phyloP scores from a whole-genome alignment of 1,139 yeast species.

The Fermentozyma sake region DNA sequence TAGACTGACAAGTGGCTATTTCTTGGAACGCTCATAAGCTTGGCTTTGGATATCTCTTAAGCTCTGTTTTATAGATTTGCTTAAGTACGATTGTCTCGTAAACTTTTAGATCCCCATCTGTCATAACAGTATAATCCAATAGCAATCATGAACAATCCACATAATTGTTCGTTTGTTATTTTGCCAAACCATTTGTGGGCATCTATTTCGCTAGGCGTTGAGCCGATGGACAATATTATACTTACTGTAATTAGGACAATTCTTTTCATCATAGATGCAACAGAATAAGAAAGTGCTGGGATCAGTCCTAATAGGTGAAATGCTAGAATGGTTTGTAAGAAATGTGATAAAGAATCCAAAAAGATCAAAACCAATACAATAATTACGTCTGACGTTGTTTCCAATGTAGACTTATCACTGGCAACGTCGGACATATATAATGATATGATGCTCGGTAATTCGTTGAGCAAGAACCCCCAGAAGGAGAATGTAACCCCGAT shows the following conservation, averaged over 20 bases:
- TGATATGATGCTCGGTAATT: conserved; percentile 19
- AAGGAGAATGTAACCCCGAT: conserved; percentile 31
- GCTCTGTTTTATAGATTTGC: background rate
- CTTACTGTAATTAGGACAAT: conserved; percentile 35
- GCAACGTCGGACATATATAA: conserved; percentile 8
- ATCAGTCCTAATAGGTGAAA: conserved; percentile 35
- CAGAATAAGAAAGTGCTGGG: conserved; percentile 38
- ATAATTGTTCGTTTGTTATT: conserved; percentile 24
- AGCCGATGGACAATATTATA: conserved; percentile 22
- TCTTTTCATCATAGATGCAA: conserved; percentile 43
- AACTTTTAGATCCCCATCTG: conserved; percentile 35
- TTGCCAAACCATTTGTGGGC: conserved; percentile 22
- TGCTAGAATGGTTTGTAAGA: conserved; percentile 33
- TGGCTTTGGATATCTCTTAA: background rate
- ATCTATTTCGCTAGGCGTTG: conserved; percentile 7
- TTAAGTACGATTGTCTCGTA: conserved; percentile 4
- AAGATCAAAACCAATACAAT: conserved; percentile 22
- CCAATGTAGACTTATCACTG: conserved; percentile 14
- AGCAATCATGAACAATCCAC: conserved; percentile 28
- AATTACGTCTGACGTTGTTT: conserved; percentile 18
- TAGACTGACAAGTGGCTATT: no score
- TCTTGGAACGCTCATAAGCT: background rate
- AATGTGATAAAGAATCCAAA: conserved; percentile 32
- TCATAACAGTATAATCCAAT: conserved; percentile 38
- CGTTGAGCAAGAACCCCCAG: conserved; percentile 29